Percentiles rank a stretch among this genome's conserved stretches.
These are phyloP conservation scores for Polymyxa betae DNA, from an alignment of 208 protist species.

Conservation along the genomic window DNA sequence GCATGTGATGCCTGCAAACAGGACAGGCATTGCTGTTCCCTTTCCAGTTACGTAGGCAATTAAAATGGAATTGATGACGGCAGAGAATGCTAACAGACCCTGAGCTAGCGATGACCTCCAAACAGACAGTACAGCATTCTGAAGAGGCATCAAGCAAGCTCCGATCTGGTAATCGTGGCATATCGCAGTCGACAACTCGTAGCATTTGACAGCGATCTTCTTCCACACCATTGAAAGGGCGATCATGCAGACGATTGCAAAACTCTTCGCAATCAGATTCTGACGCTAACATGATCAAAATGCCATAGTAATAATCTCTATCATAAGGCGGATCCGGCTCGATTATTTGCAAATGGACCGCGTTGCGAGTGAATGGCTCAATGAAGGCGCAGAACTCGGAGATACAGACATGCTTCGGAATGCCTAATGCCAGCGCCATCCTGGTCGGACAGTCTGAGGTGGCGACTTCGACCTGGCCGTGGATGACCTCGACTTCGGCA, in stretches of 20 bases:
- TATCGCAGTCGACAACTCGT: not conserved
- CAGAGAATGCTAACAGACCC: conserved; percentile 16
- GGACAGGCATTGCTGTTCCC: conserved; percentile 23
- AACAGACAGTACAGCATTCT: conserved; percentile 40
- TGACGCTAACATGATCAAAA: not conserved
- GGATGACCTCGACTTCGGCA: not conserved
- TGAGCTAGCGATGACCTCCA: not conserved
- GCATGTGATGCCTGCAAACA: conserved; percentile 31
- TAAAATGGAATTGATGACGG: conserved; percentile 25
- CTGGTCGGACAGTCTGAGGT: not conserved
- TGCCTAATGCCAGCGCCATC: not conserved
- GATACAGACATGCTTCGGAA: conserved; percentile 32
- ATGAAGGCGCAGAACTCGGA: conserved; percentile 42
- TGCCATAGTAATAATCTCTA: not conserved
- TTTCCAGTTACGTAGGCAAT: conserved; percentile 36
- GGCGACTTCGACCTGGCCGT: not conserved
- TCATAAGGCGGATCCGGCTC: not conserved
- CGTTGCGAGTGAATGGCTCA: not conserved
- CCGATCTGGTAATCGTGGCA: not conserved
- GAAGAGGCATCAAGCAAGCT: not conserved
- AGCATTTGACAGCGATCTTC: conserved; percentile 3
- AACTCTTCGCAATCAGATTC: not conserved
- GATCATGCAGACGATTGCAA: not conserved
- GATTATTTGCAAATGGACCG: conserved; percentile 10
- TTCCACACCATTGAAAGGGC: conserved; percentile 9